Conservation (phyloP, 2,329 filamentous ascomycete species). For the Samsoniella hepiali region DNA sequence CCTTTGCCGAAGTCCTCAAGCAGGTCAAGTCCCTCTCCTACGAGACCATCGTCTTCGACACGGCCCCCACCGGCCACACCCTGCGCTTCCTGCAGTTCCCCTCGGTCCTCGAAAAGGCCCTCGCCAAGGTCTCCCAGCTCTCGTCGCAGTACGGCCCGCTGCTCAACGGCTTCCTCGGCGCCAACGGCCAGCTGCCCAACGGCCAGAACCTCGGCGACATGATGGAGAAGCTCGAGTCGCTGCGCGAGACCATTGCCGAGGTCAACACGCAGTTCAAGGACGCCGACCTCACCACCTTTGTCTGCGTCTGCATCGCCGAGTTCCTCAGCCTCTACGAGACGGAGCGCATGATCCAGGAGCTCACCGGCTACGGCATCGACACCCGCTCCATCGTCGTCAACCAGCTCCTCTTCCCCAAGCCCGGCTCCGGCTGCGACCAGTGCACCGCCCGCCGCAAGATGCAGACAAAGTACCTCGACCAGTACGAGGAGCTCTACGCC, state of each 20-base stretch:
- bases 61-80: conserved; percentile 94
- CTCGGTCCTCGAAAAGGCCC: conserved; percentile 93
- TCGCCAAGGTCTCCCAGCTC: conserved; percentile 94
- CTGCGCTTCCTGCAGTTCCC: conserved; percentile 98
- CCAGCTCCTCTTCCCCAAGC: conserved; percentile 89
- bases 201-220: conserved; percentile 92
- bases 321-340: conserved; percentile 97
- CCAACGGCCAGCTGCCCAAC: conserved; percentile 71
- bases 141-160: conserved; percentile 94
- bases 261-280: conserved; percentile 99
- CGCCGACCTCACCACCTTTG: conserved; percentile 89
- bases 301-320: conserved; percentile 97
- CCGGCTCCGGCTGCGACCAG: conserved; percentile 84
- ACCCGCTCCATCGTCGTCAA: conserved; percentile 98
- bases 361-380: conserved; percentile 89
- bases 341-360: conserved; percentile 98
- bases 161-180: conserved; percentile 87
- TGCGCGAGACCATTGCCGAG: conserved; percentile 89
- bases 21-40: conserved; percentile 99
- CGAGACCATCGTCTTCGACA: conserved; percentile 99
- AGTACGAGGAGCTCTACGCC: conserved; percentile 97
- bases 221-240: conserved; percentile 88
- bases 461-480: conserved; percentile 99
- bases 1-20: conserved; percentile 97
- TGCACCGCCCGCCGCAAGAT: conserved; percentile 93